Evolutionary conservation across 2,329 filamentous ascomycete genomes (phyloP), one percentile per base, ranked within the genome.

Genomic region (Curvularia lunata): DNA sequence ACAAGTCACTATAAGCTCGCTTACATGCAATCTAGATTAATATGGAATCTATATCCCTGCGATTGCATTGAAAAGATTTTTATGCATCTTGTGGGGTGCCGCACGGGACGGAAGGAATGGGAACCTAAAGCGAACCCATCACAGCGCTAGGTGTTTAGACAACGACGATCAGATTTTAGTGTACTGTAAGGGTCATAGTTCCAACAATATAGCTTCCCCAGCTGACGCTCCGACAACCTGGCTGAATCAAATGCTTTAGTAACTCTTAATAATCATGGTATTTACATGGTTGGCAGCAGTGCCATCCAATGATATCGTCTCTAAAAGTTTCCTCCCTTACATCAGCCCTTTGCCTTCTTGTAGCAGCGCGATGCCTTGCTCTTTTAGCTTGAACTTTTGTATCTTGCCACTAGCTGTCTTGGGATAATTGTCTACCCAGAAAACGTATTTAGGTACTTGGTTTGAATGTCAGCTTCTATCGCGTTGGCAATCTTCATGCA

Each of bases 391-490:
- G 75, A 90, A 97, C 80, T 98, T 97, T 80, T 97, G 92, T 54
- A 98, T 93, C 85, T 99, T 99, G 23, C 94, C 94, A 75, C 92
- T 97, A 5, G 92, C 91, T 34, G 95, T 99, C 84, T 97, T 97
- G 19, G 94, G 94, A 74, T 91, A 96, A n/a, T 87, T 85, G 0
- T 88, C 83, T 0, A 91, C 82, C 85, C 91, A 97, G 73, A 97
- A 97, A n/a, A 98, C 85, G 73, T 94, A 86, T 77, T 91, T 95
- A 0, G 94, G 94, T 51, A 91, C 50, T 54, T 13, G 16, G 34
- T 25, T 18, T 16, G n/a, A 7, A 40, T 12, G 12, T 54, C 37
- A 56, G 46, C 42, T 18, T 45, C n/a, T 18, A n/a, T 34, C 6
- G 2, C 12, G 7, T 23, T 19, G 42, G 9, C 38, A 37, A 10